phyloP scores from a whole-genome alignment of 2,329 filamentous ascomycete species.

The Plectosphaerella plurivora region DNA sequence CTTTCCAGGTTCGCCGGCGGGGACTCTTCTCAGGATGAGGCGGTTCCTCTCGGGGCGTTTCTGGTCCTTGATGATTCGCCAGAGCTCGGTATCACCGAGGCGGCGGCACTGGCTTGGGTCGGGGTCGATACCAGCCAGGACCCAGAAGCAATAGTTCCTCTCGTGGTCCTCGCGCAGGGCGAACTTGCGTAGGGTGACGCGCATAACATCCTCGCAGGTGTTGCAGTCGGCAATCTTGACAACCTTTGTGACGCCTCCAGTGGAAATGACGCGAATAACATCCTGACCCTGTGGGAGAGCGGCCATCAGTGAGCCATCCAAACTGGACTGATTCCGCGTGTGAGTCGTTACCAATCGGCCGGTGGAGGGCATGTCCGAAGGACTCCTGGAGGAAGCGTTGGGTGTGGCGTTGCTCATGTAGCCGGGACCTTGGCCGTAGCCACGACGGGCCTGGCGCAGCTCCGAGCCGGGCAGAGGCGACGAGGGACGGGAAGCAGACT shows the following conservation, averaged over 20 bases:
- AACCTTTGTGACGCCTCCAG: conserved; percentile 85
- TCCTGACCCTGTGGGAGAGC: conserved; percentile 81
- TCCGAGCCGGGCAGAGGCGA: conserved; percentile 63
- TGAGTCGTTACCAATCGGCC: conserved; percentile 63
- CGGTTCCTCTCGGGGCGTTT: conserved; percentile 83
- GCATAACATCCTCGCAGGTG: conserved; percentile 88
- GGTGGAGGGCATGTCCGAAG: conserved; percentile 59
- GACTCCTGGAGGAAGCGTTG: conserved; percentile 48
- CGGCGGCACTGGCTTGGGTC: conserved; percentile 77
- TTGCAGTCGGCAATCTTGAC: conserved; percentile 90
- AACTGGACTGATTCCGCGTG: conserved; percentile 74
- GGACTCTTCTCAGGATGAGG: conserved; percentile 88
- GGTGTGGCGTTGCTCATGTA: conserved; percentile 43
- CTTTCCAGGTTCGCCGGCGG: conserved; percentile 81
- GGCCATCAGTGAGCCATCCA: conserved; percentile 83
- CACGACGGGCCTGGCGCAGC: conserved; percentile 46
- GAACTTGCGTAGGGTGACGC: conserved; percentile 83
- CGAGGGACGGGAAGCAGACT: conserved; percentile 60
- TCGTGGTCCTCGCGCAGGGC: conserved; percentile 85
- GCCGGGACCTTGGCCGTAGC: conserved; percentile 50
- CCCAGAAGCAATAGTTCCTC: conserved; percentile 95
- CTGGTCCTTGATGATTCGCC: conserved; percentile 85
- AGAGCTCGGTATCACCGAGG: conserved; percentile 80
- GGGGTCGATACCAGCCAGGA: conserved; percentile 79
- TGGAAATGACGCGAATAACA: conserved; percentile 89